phyloP scores from a whole-genome alignment of 2,329 filamentous ascomycete genomes.

The Tolypocladium endophyticum region DNA sequence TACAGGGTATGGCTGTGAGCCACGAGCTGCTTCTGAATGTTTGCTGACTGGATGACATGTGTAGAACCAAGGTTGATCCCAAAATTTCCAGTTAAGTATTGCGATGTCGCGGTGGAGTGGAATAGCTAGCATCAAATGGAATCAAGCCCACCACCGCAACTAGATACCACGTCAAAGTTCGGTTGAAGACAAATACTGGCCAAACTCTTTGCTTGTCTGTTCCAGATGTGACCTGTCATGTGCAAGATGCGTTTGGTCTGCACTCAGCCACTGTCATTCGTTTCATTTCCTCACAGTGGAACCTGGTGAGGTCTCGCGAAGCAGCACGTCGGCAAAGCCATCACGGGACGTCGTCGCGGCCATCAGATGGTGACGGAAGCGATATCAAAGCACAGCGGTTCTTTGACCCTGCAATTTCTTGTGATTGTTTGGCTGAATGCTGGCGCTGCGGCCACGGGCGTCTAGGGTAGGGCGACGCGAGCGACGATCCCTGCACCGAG shows the following conservation, averaged over 20 bases:
- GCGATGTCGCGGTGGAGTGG: background rate
- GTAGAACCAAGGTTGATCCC: constrained; percentile 15
- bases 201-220: background rate
- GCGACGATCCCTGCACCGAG: background rate
- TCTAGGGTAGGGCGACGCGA: background rate
- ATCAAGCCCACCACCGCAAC: background rate
- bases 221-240: background rate
- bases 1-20: constrained; percentile 18
- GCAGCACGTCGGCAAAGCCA: background rate
- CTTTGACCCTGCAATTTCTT: background rate
- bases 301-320: background rate
- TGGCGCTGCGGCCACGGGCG: too few species aligned
- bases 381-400: background rate
- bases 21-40: background rate
- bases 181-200: too few species aligned
- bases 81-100: constrained; percentile 24
- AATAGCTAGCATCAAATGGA: background rate
- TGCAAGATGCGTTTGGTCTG: background rate
- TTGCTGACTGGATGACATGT: background rate
- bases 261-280: background rate
- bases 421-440: too few species aligned
- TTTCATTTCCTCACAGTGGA: background rate
- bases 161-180: constrained; percentile 1
- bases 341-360: background rate
- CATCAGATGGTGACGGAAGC: background rate